Evolutionary conservation across 495 filamentous ascomycete species (phyloP).

Genomic region (Usnea hakonensis): DNA sequence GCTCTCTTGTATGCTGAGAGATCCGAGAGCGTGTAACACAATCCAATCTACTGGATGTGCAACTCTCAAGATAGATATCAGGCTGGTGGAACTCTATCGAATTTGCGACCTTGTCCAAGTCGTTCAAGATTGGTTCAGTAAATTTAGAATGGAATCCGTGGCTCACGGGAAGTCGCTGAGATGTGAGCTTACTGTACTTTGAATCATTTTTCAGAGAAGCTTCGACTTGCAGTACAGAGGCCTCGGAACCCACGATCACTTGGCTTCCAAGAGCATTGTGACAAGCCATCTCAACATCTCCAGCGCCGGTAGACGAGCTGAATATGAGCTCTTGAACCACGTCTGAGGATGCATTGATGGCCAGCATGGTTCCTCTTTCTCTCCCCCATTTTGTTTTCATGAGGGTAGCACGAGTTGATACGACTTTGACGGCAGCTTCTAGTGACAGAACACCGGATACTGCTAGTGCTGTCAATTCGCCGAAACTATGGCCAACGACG

Average conservation of each 20-base stretch:
- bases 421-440: conserved; percentile 32
- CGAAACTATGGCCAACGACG: conserved; percentile 48
- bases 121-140: conserved; percentile 30
- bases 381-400: conserved; percentile 40
- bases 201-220: conserved; percentile 11
- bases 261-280: conserved; percentile 43
- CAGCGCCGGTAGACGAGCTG: not conserved
- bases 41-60: too few relatives aligned
- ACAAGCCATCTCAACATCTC: conserved; percentile 37
- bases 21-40: conserved; percentile 13
- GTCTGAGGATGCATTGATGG: conserved; percentile 18
- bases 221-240: conserved; percentile 19
- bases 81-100: not conserved
- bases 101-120: too few relatives aligned
- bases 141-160: conserved; percentile 44
- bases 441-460: conserved; percentile 34
- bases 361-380: conserved; percentile 45
- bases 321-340: conserved; percentile 20
- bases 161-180: conserved; percentile 37
- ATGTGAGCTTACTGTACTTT: not conserved
- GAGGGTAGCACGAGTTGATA: conserved; percentile 37
- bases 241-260: conserved; percentile 37
- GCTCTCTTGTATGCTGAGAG: conserved; percentile 27
- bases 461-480: conserved; percentile 39
- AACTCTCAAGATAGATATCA: too few relatives aligned